phyloP scores from a whole-genome alignment of 495 filamentous ascomycete genomes.

The Aspergillus ellipticus region DNA sequence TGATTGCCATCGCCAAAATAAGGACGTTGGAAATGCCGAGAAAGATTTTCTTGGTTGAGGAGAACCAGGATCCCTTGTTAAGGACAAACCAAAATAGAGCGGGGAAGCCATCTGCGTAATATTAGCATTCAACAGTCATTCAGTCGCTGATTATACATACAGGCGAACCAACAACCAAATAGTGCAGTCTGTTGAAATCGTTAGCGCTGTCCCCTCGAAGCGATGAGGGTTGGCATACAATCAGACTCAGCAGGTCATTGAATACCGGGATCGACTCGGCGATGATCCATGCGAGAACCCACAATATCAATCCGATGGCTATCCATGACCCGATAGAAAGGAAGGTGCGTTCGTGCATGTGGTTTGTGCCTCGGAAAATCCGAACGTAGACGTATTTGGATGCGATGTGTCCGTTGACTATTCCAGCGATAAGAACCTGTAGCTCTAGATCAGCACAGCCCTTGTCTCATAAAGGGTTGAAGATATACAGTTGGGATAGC shows the following conservation, averaged over 20 bases:
- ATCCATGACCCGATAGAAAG: constrained; percentile 50
- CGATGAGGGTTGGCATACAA: constrained; percentile 11
- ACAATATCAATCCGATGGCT: constrained; percentile 49
- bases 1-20: constrained; percentile 47
- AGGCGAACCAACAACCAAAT: constrained; percentile 41
- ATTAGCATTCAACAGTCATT: background rate
- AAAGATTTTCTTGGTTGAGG: constrained; percentile 37
- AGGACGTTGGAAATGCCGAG: constrained; percentile 44
- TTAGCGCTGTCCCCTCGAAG: constrained; percentile 14
- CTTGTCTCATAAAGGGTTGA: background rate
- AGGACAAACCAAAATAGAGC: constrained; percentile 44
- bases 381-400: constrained; percentile 62
- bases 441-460: background rate
- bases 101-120: constrained; percentile 25
- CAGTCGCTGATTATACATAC: constrained; percentile 3
- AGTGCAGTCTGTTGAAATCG: constrained; percentile 21
- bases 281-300: constrained; percentile 63
- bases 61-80: constrained; percentile 48
- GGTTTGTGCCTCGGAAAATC: constrained; percentile 50
- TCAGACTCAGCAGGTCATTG: constrained; percentile 52
- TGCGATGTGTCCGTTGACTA: constrained; percentile 61
- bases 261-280: constrained; percentile 71
- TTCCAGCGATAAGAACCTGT: constrained; percentile 57
- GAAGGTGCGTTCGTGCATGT: constrained; percentile 53
- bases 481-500: constrained; percentile 59